Percentiles rank a stretch among this genome's conserved stretches.
phyloP scores from a whole-genome alignment of 805 yeast genomes.

The Candida wancherniae region DNA sequence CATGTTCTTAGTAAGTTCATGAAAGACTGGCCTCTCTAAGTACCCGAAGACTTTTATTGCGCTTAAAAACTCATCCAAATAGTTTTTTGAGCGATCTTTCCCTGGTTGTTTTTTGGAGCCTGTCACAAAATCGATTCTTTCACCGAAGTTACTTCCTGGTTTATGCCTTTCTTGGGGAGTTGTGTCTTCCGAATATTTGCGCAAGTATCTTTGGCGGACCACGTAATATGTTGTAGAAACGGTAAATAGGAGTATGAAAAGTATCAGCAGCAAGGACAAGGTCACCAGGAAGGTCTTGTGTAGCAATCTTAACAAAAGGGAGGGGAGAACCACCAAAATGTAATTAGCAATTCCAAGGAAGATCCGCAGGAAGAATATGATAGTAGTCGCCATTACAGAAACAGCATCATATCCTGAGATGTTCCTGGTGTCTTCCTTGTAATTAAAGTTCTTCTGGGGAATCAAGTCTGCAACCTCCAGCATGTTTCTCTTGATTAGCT shows the following conservation, averaged over 20 bases:
- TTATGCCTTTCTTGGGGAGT: slow-evolving; percentile 31
- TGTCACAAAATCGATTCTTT: slow-evolving; percentile 43
- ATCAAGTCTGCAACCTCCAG: no score
- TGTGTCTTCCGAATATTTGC: slow-evolving; percentile 49
- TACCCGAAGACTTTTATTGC: slow-evolving; percentile 95
- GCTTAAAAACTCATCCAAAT: slow-evolving; percentile 80
- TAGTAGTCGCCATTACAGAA: slow-evolving; percentile 1
- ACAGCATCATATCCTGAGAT: no score
- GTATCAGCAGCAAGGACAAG: slow-evolving; percentile 45
- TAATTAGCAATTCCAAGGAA: slow-evolving; percentile 16
- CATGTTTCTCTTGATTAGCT: no score
- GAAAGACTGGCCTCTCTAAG: slow-evolving; percentile 83
- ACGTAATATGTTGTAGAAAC: slow-evolving; percentile 39
- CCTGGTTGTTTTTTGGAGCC: slow-evolving; percentile 24
- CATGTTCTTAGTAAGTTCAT: slow-evolving; percentile 87
- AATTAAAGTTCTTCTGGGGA: no score
- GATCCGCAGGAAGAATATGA: slow-evolving; percentile 19
- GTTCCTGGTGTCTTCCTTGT: no score
- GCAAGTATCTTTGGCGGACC: slow-evolving; percentile 59
- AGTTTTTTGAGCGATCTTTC: slow-evolving; percentile 45
- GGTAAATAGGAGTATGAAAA: slow-evolving; percentile 27
- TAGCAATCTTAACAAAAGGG: slow-evolving; percentile 21
- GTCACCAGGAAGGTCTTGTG: slow-evolving; percentile 48
- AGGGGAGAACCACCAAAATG: slow-evolving; percentile 10
- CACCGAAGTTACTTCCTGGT: slow-evolving; percentile 38